Conservation (phyloP, 2,329 filamentous ascomycete genomes). For the Didymella pomorum region DNA sequence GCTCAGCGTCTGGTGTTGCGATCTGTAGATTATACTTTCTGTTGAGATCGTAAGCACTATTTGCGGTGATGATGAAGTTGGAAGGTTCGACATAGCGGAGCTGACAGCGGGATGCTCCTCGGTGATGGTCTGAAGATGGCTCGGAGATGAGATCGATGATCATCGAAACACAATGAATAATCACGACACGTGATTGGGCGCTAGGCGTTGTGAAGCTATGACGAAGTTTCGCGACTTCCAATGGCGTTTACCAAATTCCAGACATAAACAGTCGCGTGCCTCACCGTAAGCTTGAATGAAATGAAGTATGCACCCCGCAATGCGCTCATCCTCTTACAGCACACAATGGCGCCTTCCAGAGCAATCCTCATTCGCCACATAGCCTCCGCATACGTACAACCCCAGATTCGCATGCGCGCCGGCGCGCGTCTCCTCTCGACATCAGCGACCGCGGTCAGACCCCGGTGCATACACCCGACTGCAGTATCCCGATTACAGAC, state of each 20-base stretch:
- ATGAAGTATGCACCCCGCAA: slow-evolving; percentile 17
- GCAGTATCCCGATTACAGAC: slow-evolving; percentile 5
- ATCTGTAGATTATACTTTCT: slow-evolving; percentile 25
- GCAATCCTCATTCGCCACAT: slow-evolving; percentile 36
- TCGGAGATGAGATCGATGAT: slow-evolving; percentile 5
- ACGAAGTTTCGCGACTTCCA: slow-evolving; percentile 34
- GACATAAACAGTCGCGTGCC: slow-evolving; percentile 18
- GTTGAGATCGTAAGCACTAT: slow-evolving; percentile 26
- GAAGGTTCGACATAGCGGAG: neutral
- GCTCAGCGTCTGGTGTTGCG: slow-evolving; percentile 2
- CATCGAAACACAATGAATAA: slow-evolving; percentile 21
- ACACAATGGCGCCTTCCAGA: slow-evolving; percentile 48
- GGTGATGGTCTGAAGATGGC: slow-evolving; percentile 16
- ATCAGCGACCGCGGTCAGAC: slow-evolving; percentile 13
- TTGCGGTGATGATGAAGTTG: neutral
- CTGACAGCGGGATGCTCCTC: neutral
- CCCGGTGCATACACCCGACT: slow-evolving; percentile 15
- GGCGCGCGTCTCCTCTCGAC: slow-evolving; percentile 30
- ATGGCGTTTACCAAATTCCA: slow-evolving; percentile 23
- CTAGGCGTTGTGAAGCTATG: slow-evolving; percentile 37
- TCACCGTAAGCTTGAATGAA: slow-evolving; percentile 22
- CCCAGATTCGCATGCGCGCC: slow-evolving; percentile 22
- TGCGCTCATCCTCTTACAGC: slow-evolving; percentile 16
- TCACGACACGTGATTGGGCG: slow-evolving; percentile 42
- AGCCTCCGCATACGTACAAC: slow-evolving; percentile 28